These are phyloP conservation scores for Cyphellophora europaea DNA, from an alignment of 2,329 filamentous ascomycete species.

Conservation along the genomic window DNA sequence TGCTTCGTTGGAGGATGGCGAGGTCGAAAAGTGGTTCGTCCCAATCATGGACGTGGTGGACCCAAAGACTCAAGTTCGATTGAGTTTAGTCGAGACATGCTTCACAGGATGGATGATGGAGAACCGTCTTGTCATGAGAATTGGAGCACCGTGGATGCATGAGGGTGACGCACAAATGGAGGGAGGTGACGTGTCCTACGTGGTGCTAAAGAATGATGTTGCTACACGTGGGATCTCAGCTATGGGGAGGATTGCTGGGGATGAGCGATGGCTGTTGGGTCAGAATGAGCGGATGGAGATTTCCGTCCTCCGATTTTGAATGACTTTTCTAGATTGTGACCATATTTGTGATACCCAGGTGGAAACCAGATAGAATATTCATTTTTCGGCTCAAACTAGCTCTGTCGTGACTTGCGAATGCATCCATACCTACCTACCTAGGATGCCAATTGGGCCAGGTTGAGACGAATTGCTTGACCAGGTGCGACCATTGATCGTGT, in stretches of 20 bases:
- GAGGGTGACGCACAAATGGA: constrained; percentile 1
- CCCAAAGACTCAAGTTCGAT: constrained; percentile 22
- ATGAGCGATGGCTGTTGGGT: constrained; percentile 54
- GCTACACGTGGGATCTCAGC: constrained; percentile 41
- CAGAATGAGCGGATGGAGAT: constrained; percentile 44
- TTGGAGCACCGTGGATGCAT: constrained; percentile 20
- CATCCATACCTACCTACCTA: no score
- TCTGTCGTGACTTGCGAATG: no score
- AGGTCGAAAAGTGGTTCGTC: constrained; percentile 25
- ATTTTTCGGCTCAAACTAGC: no score
- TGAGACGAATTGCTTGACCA: no score
- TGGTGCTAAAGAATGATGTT: constrained; percentile 14
- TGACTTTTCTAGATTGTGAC: no score
- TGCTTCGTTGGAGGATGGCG: constrained; percentile 19
- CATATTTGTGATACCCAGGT: no score
- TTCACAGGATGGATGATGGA: constrained; percentile 21
- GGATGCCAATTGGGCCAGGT: no score
- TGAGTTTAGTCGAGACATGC: constrained; percentile 25
- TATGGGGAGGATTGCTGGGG: constrained; percentile 47
- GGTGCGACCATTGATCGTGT: no score
- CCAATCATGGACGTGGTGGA: constrained; percentile 29
- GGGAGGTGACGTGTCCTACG: constrained; percentile 14
- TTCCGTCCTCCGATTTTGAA: constrained; percentile 44
- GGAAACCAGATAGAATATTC: no score
- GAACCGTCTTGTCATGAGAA: constrained; percentile 22